These are phyloP conservation scores for Globisporangium acanthophoron DNA, from an alignment of 352 stramenopile genomes.

Conservation along the genomic window DNA sequence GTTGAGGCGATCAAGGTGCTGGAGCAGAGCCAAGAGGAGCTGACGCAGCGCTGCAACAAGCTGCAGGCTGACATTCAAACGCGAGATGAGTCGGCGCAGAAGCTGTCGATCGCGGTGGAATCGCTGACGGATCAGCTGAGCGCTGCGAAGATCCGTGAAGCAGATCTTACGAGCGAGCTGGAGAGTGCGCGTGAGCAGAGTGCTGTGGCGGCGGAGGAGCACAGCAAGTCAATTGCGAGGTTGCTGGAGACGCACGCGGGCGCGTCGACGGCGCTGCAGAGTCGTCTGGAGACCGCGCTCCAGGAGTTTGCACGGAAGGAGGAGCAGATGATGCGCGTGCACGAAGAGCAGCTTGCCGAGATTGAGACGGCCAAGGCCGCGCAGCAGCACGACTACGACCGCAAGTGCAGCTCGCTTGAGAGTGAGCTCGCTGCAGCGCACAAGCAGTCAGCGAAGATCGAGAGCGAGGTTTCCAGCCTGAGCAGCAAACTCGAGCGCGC, in stretches of 20 bases:
- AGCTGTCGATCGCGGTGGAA: neutral
- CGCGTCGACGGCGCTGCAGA: slow-evolving; percentile 6
- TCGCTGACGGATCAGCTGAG: neutral
- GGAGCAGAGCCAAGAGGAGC: neutral
- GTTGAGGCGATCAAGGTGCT: neutral
- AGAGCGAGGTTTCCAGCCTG: neutral
- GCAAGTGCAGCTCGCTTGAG: slow-evolving; percentile 11
- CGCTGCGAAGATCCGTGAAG: slow-evolving; percentile 5
- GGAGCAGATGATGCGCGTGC: slow-evolving; percentile 1
- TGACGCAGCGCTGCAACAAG: neutral
- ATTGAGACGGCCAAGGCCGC: neutral
- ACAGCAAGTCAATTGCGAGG: slow-evolving; percentile 6
- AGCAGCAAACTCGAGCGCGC: neutral
- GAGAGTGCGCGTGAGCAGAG: neutral
- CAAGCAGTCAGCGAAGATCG: slow-evolving; percentile 17
- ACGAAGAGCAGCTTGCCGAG: neutral
- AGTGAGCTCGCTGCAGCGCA: slow-evolving; percentile 4
- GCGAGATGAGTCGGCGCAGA: neutral
- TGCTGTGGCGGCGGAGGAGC: neutral
- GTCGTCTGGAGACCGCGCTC: neutral
- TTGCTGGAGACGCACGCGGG: slow-evolving; percentile 2
- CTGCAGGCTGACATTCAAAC: neutral
- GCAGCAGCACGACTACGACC: slow-evolving; percentile 1
- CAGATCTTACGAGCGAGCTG: neutral
- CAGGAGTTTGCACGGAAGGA: slow-evolving; percentile 3